A percentile compares a stretch with the other conserved stretches of the same genome.
These are phyloP conservation scores for Bolboschoenoplectus hybrid DNA, from an alignment of 202 grass and related monocot species.

Conservation along the genomic window DNA sequence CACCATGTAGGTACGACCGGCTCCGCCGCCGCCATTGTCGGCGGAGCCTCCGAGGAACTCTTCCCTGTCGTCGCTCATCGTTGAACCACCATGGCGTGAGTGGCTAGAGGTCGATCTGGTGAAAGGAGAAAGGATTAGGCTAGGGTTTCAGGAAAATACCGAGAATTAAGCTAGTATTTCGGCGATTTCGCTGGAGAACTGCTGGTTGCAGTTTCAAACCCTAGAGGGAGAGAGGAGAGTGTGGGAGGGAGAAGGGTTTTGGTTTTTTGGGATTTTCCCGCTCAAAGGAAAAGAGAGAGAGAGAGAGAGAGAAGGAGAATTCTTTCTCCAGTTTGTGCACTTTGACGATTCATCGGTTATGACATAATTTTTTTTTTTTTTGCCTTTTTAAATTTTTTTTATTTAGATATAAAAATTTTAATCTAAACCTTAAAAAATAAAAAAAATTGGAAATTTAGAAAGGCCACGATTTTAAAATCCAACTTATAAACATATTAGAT, in stretches of 20 bases:
- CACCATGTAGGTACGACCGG: conserved; percentile 52
- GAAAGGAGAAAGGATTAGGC: background rate
- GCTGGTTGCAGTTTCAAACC: conserved; percentile 40
- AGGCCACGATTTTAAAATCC: too few relatives aligned
- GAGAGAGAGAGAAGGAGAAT: background rate
- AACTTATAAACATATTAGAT: too few relatives aligned
- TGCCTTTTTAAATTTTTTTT: background rate
- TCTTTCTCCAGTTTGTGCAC: conserved; percentile 13
- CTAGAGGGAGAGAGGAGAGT: conserved; percentile 4
- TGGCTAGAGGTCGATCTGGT: conserved; percentile 23
- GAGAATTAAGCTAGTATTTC: background rate
- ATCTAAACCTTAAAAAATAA: too few relatives aligned
- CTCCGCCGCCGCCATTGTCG: conserved; percentile 39
- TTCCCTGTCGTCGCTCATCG: conserved; percentile 30
- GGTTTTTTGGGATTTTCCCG: conserved; percentile 53
- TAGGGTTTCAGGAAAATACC: background rate
- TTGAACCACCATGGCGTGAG: conserved; percentile 26
- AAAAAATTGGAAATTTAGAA: too few relatives aligned
- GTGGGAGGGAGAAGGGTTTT: conserved; percentile 44
- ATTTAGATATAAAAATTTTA: too few relatives aligned
- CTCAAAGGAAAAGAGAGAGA: conserved; percentile 40
- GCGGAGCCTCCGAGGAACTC: conserved; percentile 34
- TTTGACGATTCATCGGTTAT: background rate
- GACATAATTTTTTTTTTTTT: background rate
- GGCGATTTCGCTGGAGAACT: conserved; percentile 35